A percentile compares a stretch with the other conserved stretches of the same genome.
phyloP scores from a whole-genome alignment of 176 grass and related monocot species.

The Oryza longistaminata region DNA sequence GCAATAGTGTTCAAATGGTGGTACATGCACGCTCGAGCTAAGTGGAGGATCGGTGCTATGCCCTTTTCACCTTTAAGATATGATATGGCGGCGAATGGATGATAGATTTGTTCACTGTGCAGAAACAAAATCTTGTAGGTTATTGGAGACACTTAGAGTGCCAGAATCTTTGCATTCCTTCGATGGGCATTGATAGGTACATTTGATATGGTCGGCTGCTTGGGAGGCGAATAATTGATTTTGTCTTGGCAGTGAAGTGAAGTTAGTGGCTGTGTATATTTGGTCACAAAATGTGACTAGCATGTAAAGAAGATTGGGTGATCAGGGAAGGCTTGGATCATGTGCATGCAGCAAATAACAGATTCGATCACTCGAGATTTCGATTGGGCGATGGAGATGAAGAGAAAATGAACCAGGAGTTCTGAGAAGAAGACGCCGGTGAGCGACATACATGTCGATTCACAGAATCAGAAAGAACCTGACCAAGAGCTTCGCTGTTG shows the following conservation, averaged over 20 bases:
- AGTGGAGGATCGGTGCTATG: conserved; percentile 17
- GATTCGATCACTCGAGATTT: background rate
- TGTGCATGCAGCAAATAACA: background rate
- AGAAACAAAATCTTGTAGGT: background rate
- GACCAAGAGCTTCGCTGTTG: background rate
- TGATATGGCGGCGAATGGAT: conserved; percentile 47
- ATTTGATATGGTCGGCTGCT: conserved; percentile 12
- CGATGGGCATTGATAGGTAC: background rate
- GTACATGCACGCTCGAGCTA: background rate
- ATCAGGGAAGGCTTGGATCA: background rate
- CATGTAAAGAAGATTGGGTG: conserved; percentile 26
- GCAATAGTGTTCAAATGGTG: background rate
- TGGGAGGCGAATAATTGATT: background rate
- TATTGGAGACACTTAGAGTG: background rate
- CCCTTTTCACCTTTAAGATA: background rate
- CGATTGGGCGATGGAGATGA: background rate
- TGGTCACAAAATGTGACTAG: background rate
- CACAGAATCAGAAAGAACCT: background rate
- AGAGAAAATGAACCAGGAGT: background rate
- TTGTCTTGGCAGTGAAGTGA: background rate
- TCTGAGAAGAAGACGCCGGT: background rate
- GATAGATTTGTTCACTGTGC: background rate
- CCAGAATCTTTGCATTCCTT: conserved; percentile 5
- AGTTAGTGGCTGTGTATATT: background rate
- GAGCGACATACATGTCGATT: background rate